Evolutionary conservation across 164 flowering plant species (phyloP).

Genomic region (Berberis vulgaris): DNA sequence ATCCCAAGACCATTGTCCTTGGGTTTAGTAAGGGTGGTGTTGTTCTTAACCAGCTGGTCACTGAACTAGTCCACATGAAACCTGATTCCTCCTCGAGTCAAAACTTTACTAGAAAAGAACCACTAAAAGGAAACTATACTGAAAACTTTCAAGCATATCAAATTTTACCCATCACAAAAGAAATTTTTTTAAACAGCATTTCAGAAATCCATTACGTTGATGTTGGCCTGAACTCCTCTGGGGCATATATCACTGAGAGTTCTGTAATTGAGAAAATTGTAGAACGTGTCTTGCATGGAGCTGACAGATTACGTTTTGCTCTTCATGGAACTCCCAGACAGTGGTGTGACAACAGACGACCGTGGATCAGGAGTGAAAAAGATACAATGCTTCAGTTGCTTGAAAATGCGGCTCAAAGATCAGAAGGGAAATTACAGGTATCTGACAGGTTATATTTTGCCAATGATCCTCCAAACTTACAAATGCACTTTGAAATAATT

Average conservation of each 20-base stretch:
- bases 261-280: constrained; percentile 38
- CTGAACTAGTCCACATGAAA: constrained; percentile 44
- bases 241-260: constrained; percentile 62
- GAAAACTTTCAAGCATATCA: too few species aligned
- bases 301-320: constrained; percentile 35
- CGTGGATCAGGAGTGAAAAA: constrained; percentile 59
- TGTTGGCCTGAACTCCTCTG: constrained; percentile 65
- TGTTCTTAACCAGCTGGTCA: constrained; percentile 69
- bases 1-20: constrained; percentile 48
- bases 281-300: constrained; percentile 12
- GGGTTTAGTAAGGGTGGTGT: constrained; percentile 94
- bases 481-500: constrained; percentile 91
- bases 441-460: constrained; percentile 61
- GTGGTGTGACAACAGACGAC: constrained; percentile 56
- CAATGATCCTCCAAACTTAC: constrained; percentile 43
- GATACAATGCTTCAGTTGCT: constrained; percentile 45
- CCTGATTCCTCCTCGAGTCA: constrained; percentile 7
- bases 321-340: constrained; percentile 92
- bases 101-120: background rate
- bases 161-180: constrained; percentile 40
- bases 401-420: constrained; percentile 28
- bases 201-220: constrained; percentile 73
- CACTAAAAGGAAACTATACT: too few species aligned
- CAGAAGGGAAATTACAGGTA: constrained; percentile 49
- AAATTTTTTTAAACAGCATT: constrained; percentile 57